phyloP scores from a whole-genome alignment of 768 basidiomycete genomes.

The Neoboletus magnificus region DNA sequence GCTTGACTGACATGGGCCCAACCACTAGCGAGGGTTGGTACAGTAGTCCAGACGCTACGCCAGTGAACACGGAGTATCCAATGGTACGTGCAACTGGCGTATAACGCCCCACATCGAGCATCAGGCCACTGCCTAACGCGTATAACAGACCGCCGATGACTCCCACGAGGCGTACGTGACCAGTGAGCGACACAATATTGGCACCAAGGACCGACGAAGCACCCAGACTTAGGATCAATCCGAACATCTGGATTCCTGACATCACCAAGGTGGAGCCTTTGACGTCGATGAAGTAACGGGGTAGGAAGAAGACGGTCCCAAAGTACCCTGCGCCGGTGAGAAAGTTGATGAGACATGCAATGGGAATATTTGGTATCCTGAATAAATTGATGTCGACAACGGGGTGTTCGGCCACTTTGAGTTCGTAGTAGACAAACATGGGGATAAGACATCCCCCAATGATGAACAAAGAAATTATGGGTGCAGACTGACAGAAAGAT shows the following conservation, averaged over 20 bases:
- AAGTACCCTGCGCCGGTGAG: slow-evolving; percentile 38
- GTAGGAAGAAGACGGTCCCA: slow-evolving; percentile 36
- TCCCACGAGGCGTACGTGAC: slow-evolving; percentile 32
- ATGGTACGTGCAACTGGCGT: slow-evolving; percentile 29
- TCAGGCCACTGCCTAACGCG: slow-evolving; percentile 32
- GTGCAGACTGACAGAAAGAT: slow-evolving; percentile 23
- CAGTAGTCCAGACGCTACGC: slow-evolving; percentile 31
- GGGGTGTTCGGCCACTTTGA: slow-evolving; percentile 32
- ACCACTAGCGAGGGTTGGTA: slow-evolving; percentile 36
- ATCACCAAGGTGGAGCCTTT: slow-evolving; percentile 32
- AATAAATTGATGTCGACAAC: slow-evolving; percentile 34
- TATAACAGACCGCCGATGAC: slow-evolving; percentile 30
- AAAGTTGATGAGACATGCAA: slow-evolving; percentile 36
- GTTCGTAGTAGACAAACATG: slow-evolving; percentile 34
- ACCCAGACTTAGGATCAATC: slow-evolving; percentile 33
- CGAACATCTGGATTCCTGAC: slow-evolving; percentile 36
- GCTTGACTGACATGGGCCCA: slow-evolving; percentile 35
- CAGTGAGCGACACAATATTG: slow-evolving; percentile 32
- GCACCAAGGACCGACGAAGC: slow-evolving; percentile 35
- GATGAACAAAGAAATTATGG: slow-evolving; percentile 29
- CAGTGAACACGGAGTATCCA: slow-evolving; percentile 32
- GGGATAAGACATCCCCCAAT: slow-evolving; percentile 32
- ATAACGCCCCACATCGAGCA: slow-evolving; percentile 31
- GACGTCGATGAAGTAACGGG: slow-evolving; percentile 39
- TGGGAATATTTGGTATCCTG: slow-evolving; percentile 33